These are phyloP conservation scores for Peziza echinospora DNA, from an alignment of 495 filamentous ascomycete genomes.

Conservation along the genomic window DNA sequence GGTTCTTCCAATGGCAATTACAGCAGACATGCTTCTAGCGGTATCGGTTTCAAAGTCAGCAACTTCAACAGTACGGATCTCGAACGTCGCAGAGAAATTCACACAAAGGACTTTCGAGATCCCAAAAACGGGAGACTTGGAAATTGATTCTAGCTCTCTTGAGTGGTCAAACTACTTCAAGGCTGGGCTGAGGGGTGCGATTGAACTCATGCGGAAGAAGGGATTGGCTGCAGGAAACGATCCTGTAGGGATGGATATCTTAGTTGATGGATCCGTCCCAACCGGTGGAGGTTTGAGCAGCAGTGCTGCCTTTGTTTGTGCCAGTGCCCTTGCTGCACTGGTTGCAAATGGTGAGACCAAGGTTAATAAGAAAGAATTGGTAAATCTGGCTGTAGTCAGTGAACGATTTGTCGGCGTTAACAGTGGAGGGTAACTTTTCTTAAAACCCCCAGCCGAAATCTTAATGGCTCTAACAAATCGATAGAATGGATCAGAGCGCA, in stretches of 20 bases:
- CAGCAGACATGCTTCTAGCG: slow-evolving; percentile 71
- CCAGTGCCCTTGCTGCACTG: slow-evolving; percentile 74
- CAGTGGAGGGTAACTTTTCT: slow-evolving; percentile 54
- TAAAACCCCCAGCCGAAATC: background rate
- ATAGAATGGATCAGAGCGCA: slow-evolving; percentile 88
- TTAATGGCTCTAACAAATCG: background rate
- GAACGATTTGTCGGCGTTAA: slow-evolving; percentile 91
- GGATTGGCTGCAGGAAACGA: slow-evolving; percentile 31
- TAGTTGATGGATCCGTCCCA: slow-evolving; percentile 82
- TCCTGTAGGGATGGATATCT: slow-evolving; percentile 62
- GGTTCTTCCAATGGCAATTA: slow-evolving; percentile 86
- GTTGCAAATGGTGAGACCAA: slow-evolving; percentile 57
- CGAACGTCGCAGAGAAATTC: slow-evolving; percentile 67
- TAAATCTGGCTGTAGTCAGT: slow-evolving; percentile 79
- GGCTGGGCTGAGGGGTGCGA: slow-evolving; percentile 60
- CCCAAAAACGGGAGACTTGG: slow-evolving; percentile 35
- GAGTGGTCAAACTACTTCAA: slow-evolving; percentile 99
- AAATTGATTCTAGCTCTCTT: slow-evolving; percentile 62
- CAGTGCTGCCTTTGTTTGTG: slow-evolving; percentile 82
- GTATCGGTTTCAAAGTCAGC: slow-evolving; percentile 36
- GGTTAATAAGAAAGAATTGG: slow-evolving; percentile 72
- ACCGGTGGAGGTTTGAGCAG: slow-evolving; percentile 79
- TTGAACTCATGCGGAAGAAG: slow-evolving; percentile 55
- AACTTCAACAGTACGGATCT: slow-evolving; percentile 37
- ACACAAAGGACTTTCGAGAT: slow-evolving; percentile 54